These are phyloP conservation scores for Arabis alpina DNA, from an alignment of 345 rosid genomes.

Conservation along the genomic window DNA sequence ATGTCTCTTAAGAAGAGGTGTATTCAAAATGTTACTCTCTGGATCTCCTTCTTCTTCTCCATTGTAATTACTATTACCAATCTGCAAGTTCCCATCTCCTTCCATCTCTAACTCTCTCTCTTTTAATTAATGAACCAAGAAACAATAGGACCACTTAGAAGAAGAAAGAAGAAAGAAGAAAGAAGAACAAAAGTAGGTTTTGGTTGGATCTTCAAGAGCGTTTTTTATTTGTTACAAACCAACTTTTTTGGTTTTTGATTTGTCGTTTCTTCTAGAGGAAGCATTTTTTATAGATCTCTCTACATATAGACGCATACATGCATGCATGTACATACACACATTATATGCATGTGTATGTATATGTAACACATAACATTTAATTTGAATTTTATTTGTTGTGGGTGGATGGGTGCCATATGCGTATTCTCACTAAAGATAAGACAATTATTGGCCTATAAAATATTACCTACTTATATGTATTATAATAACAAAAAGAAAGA, in stretches of 20 bases:
- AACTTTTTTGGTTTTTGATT: slow-evolving; percentile 23
- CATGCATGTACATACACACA: slow-evolving; percentile 21
- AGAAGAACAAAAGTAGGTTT: slow-evolving; percentile 20
- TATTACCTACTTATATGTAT: background rate
- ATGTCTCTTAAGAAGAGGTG: slow-evolving; percentile 81
- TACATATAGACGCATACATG: background rate
- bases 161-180: background rate
- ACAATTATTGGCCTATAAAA: slow-evolving; percentile 36
- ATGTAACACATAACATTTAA: background rate
- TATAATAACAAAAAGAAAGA: background rate
- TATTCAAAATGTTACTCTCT: slow-evolving; percentile 45
- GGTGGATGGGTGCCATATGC: slow-evolving; percentile 41
- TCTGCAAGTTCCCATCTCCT: slow-evolving; percentile 42
- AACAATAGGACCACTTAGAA: slow-evolving; percentile 19
- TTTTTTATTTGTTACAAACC: slow-evolving; percentile 17
- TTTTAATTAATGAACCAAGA: background rate
- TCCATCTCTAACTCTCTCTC: slow-evolving; percentile 35
- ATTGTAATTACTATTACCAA: slow-evolving; percentile 39
- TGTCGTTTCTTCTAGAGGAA: slow-evolving; percentile 34
- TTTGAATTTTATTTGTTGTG: slow-evolving; percentile 12
- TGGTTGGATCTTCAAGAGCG: slow-evolving; percentile 32
- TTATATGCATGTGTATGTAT: background rate
- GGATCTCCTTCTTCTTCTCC: slow-evolving; percentile 44
- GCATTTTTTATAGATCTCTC: slow-evolving; percentile 35
- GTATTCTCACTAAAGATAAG: slow-evolving; percentile 36